Base-by-base conservation (phyloP, 176 grass and related monocot genomes). In the Musa beccarii region DNA sequence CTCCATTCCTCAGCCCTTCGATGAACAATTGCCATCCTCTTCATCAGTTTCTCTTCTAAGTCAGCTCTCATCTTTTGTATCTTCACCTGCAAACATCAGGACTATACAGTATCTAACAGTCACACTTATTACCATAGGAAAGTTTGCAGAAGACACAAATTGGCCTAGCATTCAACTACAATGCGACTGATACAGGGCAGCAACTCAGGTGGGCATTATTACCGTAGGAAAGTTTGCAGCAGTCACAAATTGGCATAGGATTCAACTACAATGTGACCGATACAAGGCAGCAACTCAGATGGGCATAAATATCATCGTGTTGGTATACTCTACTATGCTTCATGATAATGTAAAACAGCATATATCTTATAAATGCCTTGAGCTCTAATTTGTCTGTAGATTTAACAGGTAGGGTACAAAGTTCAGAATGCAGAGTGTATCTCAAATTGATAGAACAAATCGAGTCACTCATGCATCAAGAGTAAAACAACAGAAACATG, bases 11-110 rank as follows among this genome's bases (percentile, higher is more conserved):
- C 95, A 0, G 84, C 86, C 71, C 89, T 92, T 66, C 79, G 75
- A 72, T 91, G 86, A 82, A 94, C 95, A 1, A 80, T 86, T 52
- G 86, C 80, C 88, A 91, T 99, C 79, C 90, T 79, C 75, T 82
- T 87, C 88, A 99, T 94, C 79, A 99, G 76, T 77, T 99, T 99
- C 82, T 99, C 90, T 82, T 98, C 95, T 15, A 91, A 81, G 86
- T 84, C 87, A 51, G 88, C 94, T 22, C 84, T 78, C 88, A 99
- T 87, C 79, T 91, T 94, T 65, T 99, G 90, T 82, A 99, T 91
- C 83, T 99, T 99, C 51, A 99, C 90, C 90, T 99, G 24, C 56
- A 76, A 53, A 53, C 23, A 26, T 25, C 10, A 55, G 9, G 53
- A 55, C 53, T 55, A 15, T 34, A 34, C 3, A 0, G 4, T 34